Evolutionary conservation across 371 early-diverging fungal species (phyloP), one percentile per base, ranked within the genome.

Genomic region (Syncephalastrum racemosum): DNA sequence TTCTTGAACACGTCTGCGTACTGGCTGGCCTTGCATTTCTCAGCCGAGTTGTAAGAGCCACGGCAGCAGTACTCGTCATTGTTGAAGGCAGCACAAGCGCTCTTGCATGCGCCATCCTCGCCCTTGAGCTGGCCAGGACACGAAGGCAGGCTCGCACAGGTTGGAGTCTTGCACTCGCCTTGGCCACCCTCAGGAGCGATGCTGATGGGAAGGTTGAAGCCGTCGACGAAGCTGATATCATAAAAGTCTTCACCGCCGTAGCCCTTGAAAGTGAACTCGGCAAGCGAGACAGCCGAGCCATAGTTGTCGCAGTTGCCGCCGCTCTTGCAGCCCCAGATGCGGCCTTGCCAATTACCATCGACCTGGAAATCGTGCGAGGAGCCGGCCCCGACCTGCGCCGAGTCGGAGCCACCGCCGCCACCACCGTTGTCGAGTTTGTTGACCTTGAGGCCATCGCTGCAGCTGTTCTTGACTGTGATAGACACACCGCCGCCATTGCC

Each of bases 181-280:
- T 41, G 46, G 18, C 53, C 61, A 45, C 49, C 62, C 6, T 54
- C 43, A 13, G 76, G 73, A 6, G 50, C 52, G 8, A 76, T 63
- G 7, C 62, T 55, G 55, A 72, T 72, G 15, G 73, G 73, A 15
- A 76, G 44, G 25, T 72, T 76, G 55, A 60, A 76, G 5, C 76
- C 76, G 47, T 65, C 68, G 0, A 76, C 76, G 56, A 76, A 63
- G 19, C 73, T 72, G n/a, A 76, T 60, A 46, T 76, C 76, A 46
- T 76, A 76, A 24, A 60, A 72, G 4, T 61, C 64, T 24, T 52
- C 39, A 12, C 63, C 67, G 18, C 43, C 59, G 13, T 46, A 45
- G 2, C 62, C 62, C 43, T 61, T 53, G 49, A 76, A 70, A 20
- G 64, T 53, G 46, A 75, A 70, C 54, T 76, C 76, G 5, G 76